phyloP scores from a whole-genome alignment of 495 filamentous ascomycete genomes.

The Aspergillus homomorphus region DNA sequence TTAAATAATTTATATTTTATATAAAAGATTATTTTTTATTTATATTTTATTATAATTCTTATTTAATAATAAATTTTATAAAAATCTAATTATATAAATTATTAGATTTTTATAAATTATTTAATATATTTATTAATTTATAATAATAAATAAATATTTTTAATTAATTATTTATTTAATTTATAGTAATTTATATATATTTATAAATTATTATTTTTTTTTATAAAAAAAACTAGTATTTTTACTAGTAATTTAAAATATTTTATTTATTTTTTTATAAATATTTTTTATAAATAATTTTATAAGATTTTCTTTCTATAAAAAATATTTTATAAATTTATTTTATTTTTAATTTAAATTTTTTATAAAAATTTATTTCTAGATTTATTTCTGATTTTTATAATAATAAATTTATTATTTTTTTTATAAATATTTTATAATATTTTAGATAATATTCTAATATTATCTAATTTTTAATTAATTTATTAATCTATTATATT shows the following conservation, averaged over 20 bases:
- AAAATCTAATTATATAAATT: background rate
- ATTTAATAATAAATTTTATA: background rate
- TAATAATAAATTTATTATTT: background rate
- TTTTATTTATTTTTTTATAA: background rate
- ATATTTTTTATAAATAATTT: conserved; percentile 1
- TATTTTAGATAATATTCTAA: background rate
- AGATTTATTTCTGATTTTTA: background rate
- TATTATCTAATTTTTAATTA: background rate
- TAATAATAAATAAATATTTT: background rate
- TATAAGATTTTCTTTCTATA: background rate
- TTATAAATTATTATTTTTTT: background rate
- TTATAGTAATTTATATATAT: conserved; percentile 1
- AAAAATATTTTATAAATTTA: background rate
- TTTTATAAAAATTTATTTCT: background rate
- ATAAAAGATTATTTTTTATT: background rate
- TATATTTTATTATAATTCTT: background rate
- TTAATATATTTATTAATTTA: background rate
- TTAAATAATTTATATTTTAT: background rate
- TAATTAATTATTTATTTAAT: background rate
- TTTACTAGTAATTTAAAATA: background rate
- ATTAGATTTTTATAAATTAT: background rate
- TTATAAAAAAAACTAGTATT: background rate
- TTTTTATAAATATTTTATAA: background rate
- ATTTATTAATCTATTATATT: background rate
- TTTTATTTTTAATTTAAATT: background rate